Evolutionary conservation across 352 stramenopile genomes (phyloP), one percentile per base, ranked within the genome.

Genomic region (Phytophthora fragariae): DNA sequence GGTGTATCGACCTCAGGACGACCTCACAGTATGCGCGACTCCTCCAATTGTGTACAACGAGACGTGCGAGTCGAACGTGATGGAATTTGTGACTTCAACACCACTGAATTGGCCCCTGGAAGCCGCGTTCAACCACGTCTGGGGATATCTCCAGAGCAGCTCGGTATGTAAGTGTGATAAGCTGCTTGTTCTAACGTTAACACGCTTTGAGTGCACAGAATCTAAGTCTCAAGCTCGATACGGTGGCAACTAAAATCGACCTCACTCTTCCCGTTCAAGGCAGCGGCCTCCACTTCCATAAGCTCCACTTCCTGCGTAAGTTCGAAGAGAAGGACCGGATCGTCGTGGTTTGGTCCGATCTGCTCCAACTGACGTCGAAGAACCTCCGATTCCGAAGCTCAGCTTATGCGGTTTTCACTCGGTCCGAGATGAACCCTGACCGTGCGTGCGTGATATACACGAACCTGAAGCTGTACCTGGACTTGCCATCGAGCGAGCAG

Each of bases 81-180:
- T 76, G 55, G 46, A 76, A 10, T 73, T 76, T 12, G 17, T 21
- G 4, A 75, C 62, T 1, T 53, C 61, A n/a, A 79, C 72, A 1
- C 44, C 72, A 0, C 11, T 79, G 39, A 4, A 59, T 2, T 79
- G 67, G 44, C 44, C 67, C 15, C 47, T 79, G 41, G 39, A 50
- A 19, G 33, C 57, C 8, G 62, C 52, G 5, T 66, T 65, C 15
- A 37, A 49, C 1, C 27, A 69, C n/a, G 31, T 76, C 2, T 79
- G 67, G 72, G 33, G 11, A 5, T 72, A 52, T 49, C 66, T 73
- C 12, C 61, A 75, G 21, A 72, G 46, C 56, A 68, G 27, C 27
- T 75, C 53, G 37, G 66, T 73, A 69, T 24, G 58, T 72, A 7
- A 6, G 14, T 14, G n/a, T 15, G 1, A 27, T 3, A 3, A 33